Evolutionary conservation across 345 rosid genomes (phyloP), one percentile per base, ranked within the genome.

Genomic region (Laguncularia racemosa): DNA sequence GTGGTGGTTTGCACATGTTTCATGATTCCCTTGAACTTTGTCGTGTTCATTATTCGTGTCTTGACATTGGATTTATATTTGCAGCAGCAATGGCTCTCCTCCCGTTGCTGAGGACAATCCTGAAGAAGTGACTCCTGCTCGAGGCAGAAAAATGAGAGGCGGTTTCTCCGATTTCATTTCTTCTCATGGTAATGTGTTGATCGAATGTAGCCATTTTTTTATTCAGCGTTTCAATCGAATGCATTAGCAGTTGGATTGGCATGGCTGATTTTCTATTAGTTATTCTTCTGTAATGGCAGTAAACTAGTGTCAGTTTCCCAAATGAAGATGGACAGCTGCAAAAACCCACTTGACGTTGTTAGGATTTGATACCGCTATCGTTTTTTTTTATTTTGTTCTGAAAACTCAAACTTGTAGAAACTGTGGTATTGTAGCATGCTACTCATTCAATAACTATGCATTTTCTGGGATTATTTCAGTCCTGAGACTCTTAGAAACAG

Each of bases 141-240:
- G 62, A 2, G 43, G 74, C 57, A 71, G 78, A 61, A 62, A 70
- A 67, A 45, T 57, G 56, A 74, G 79, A 65, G 73, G 73, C 1
- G 81, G 86, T 46, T 78, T 70, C 59, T 73, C 87, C 20, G 79
- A 69, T 54, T 73, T 83, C 16, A 65, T 73, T 56, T 67, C 79
- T 43, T 55, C 74, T 61, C 67, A 67, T 46, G 87, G 92, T 85
- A 78, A 55, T 18, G 13, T 46, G 15, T 19, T 21, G 20, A 3
- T 48, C 53, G 15, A 45, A 23, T 3, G 51, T 20, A 18, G 8
- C 20, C 16, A 40, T 28, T 21, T 58, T n/a, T 8, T 1, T 14
- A 8, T 48, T 46, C 40, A 33, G 9, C 6, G 7, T 6, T 33
- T 33, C 11, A 10, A 33, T 9, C 7, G 40, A 10, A 33, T 33